Base-by-base conservation (phyloP, 2,329 filamentous ascomycete species). In the Thielaviopsis euricoi region DNA sequence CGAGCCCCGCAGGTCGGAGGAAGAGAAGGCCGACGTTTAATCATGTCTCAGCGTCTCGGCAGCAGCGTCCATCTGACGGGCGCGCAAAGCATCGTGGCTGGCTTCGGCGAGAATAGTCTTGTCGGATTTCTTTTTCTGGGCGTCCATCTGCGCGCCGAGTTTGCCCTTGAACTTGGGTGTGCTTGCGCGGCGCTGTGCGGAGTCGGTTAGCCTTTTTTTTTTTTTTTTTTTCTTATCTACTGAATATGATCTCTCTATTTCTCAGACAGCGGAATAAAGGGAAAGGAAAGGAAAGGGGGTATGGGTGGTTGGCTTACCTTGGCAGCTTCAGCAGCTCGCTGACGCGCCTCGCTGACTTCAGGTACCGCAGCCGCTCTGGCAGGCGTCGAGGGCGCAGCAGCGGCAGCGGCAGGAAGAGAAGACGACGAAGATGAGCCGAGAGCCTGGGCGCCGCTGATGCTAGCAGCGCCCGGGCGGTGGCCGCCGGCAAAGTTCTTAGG, bases 101-200 rank as follows among this genome's bases (percentile, higher is more conserved):
- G 76, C 79, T 62, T 86, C 78, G 62, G 82, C 81, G 53, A 95
- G 72, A 1, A 82, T 85, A 81, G 29, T 72, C 75, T 56, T 82
- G 77, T 9, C 37, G 10, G 85, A 89, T 72, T 87, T 81, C 64
- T 80, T 82, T 72, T 86, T 87, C 71, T 95, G 86, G 40, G 82
- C 83, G 57, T 83, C 79, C 15, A 95, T 74, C 66, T 89, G 83
- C 33, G 76, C 72, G 37, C 79, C 78, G 13, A 94, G 74, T 67
- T 89, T 90, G 17, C 87, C 83, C 64, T 81, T 81, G 52, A 72
- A 71, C 70, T 73, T 81, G 60, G 70, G 71, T 52, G 76, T 67
- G 37, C 82, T 80, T 21, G 82, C 82, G 62, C 87, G 79, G 67
- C 84, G 83, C 86, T 89, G 64, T 17, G 37, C 6, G 37, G 29